A percentile compares a stretch with the other conserved stretches of the same genome.
Conservation (phyloP, 352 stramenopile species). For the Phytophthora pseudosyringae region DNA sequence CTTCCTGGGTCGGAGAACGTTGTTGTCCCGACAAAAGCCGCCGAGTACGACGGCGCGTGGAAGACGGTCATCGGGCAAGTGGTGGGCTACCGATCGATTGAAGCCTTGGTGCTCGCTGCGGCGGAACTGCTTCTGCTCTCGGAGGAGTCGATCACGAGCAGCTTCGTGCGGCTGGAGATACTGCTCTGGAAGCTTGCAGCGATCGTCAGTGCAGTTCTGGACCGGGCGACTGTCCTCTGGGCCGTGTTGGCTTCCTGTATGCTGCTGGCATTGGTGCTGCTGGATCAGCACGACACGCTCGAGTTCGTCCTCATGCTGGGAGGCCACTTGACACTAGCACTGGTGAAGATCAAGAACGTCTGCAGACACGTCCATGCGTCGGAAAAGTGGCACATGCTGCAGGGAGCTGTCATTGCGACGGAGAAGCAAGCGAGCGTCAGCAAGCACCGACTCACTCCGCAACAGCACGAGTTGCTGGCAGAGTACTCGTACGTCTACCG, state of each 20-base stretch:
- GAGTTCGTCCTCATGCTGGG: slow-evolving; percentile 32
- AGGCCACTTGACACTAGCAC: slow-evolving; percentile 20
- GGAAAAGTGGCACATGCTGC: slow-evolving; percentile 27
- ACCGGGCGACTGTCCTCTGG: slow-evolving; percentile 30
- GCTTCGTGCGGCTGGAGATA: slow-evolving; percentile 27
- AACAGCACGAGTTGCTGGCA: slow-evolving; percentile 37
- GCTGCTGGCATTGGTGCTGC: slow-evolving; percentile 20
- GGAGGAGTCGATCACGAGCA: slow-evolving; percentile 22
- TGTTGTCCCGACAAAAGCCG: slow-evolving; percentile 38
- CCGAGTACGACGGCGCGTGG: slow-evolving; percentile 33
- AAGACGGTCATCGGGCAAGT: slow-evolving; percentile 37
- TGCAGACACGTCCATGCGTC: slow-evolving; percentile 29
- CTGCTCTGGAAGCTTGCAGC: slow-evolving; percentile 29
- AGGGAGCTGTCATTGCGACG: slow-evolving; percentile 25
- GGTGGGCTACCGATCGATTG: slow-evolving; percentile 34
- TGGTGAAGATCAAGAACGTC: slow-evolving; percentile 21
- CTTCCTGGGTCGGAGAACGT: slow-evolving; percentile 22
- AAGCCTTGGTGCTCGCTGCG: slow-evolving; percentile 22
- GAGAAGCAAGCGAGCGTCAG: slow-evolving; percentile 12
- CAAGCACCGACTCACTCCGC: slow-evolving; percentile 17
- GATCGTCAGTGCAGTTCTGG: slow-evolving; percentile 19
- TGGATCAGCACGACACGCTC: slow-evolving; percentile 27
- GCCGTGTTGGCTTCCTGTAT: slow-evolving; percentile 1
- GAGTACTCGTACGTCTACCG: slow-evolving; percentile 35
- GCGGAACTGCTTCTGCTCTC: slow-evolving; percentile 25